phyloP scores from a whole-genome alignment of 1,284 basidiomycete genomes.

The Volvariella volvacea region DNA sequence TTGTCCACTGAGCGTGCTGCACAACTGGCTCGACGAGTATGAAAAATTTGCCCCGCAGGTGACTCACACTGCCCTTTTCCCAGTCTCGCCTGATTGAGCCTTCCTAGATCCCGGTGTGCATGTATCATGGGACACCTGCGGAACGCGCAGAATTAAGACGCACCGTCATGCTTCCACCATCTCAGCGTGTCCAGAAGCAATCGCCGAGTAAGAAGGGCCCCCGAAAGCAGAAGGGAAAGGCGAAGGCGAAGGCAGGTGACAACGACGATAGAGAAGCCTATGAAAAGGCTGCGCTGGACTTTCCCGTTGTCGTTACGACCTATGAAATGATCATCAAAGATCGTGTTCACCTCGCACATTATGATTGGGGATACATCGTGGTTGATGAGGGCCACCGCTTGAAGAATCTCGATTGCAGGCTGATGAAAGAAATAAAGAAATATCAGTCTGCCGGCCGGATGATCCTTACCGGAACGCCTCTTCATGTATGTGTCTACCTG shows the following conservation, averaged over 20 bases:
- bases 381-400: slow-evolving; percentile 94
- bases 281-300: slow-evolving; percentile 19
- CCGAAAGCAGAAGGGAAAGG: slow-evolving; percentile 1
- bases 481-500: slow-evolving; percentile 60
- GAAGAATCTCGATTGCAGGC: slow-evolving; percentile 88
- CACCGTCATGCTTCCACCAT: slow-evolving; percentile 40
- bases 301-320: slow-evolving; percentile 84
- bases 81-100: too few species aligned
- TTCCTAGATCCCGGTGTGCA: slow-evolving; percentile 71
- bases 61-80: slow-evolving; percentile 15
- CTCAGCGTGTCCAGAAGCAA: slow-evolving; percentile 14
- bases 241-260: neutral
- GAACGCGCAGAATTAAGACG: slow-evolving; percentile 73
- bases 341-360: slow-evolving; percentile 55
- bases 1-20: slow-evolving; percentile 86
- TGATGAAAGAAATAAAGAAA: slow-evolving; percentile 89
- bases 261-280: neutral
- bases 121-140: slow-evolving; percentile 84
- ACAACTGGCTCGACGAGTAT: slow-evolving; percentile 92
- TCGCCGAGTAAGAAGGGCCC: slow-evolving; percentile 10
- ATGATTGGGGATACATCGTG: slow-evolving; percentile 89
- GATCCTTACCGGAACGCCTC: slow-evolving; percentile 89
- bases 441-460: slow-evolving; percentile 83
- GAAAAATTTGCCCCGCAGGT: slow-evolving; percentile 66
- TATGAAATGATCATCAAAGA: slow-evolving; percentile 94